Conservation (phyloP, 2,329 filamentous ascomycete genomes). For the Colletotrichum orbiculare region DNA sequence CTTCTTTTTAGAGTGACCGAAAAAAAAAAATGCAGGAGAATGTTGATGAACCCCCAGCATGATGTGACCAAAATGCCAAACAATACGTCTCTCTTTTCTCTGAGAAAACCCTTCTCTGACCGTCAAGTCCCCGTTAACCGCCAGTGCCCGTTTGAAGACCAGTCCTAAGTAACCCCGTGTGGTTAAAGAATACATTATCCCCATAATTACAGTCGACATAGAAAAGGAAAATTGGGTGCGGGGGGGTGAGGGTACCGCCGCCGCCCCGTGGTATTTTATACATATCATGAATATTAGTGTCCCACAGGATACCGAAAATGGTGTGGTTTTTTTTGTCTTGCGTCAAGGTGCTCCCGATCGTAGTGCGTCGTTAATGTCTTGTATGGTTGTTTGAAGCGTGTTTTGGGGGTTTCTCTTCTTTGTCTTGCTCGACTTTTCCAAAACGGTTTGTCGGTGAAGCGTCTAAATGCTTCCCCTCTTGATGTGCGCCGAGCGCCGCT, state of each 20-base stretch:
- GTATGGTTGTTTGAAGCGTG: background rate
- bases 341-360: conserved; percentile 25
- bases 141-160: background rate
- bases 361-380: conserved; percentile 32
- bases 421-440: too few species aligned
- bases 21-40: background rate
- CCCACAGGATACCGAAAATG: conserved; percentile 14
- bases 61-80: conserved; percentile 9
- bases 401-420: conserved; percentile 16
- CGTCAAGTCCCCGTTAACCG: background rate
- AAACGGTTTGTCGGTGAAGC: background rate
- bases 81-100: conserved; percentile 11
- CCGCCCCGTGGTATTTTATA: conserved; percentile 23
- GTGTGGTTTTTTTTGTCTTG: conserved; percentile 3
- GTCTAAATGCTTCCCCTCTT: conserved; percentile 59
- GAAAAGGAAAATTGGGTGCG: conserved; percentile 3
- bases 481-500: conserved; percentile 49
- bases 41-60: background rate
- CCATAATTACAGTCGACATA: conserved; percentile 30
- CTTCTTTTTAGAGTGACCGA: background rate
- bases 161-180: background rate
- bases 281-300: conserved; percentile 25
- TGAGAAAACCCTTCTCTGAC: conserved; percentile 15
- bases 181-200: conserved; percentile 29
- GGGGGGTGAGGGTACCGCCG: background rate